Evolutionary conservation across 805 yeast species (phyloP).

Genomic region (Saccharomycopsis javanensis): DNA sequence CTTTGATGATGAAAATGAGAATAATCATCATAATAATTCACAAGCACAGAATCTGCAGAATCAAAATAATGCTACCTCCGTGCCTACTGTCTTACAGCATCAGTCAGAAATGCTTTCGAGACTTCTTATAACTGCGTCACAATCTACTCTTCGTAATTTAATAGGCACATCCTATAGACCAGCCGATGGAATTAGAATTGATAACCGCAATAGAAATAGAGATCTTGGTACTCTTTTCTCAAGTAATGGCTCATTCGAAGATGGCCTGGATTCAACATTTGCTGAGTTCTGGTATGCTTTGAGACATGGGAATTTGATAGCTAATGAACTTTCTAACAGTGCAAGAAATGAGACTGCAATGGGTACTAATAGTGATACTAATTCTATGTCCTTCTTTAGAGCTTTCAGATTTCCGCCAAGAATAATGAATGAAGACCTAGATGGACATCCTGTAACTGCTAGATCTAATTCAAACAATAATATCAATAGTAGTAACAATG

Average conservation of each 20-base stretch:
- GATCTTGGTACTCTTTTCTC: constrained; percentile 9
- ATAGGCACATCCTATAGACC: constrained; percentile 25
- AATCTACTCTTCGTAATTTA: constrained; percentile 34
- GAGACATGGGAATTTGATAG: constrained; percentile 29
- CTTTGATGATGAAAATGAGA: neutral
- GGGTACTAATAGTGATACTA: constrained; percentile 24
- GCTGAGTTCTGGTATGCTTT: constrained; percentile 35
- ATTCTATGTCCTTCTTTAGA: constrained; percentile 30
- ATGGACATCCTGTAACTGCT: neutral
- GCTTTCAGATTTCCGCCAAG: constrained; percentile 33
- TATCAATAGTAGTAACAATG: neutral
- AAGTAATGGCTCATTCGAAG: constrained; percentile 14
- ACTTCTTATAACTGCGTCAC: constrained; percentile 35
- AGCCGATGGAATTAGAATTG: constrained; percentile 26
- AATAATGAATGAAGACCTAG: constrained; percentile 1
- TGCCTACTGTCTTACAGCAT: constrained; percentile 10
- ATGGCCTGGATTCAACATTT: constrained; percentile 31
- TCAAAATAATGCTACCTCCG: neutral
- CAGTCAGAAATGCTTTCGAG: constrained; percentile 36
- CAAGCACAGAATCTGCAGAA: neutral
- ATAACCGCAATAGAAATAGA: constrained; percentile 21
- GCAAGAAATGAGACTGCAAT: neutral
- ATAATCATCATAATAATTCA: neutral
- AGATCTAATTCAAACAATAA: neutral
- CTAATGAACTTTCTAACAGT: constrained; percentile 30